These are phyloP conservation scores for Blastomyces parvus DNA, from an alignment of 2,329 filamentous ascomycete species.

Conservation along the genomic window DNA sequence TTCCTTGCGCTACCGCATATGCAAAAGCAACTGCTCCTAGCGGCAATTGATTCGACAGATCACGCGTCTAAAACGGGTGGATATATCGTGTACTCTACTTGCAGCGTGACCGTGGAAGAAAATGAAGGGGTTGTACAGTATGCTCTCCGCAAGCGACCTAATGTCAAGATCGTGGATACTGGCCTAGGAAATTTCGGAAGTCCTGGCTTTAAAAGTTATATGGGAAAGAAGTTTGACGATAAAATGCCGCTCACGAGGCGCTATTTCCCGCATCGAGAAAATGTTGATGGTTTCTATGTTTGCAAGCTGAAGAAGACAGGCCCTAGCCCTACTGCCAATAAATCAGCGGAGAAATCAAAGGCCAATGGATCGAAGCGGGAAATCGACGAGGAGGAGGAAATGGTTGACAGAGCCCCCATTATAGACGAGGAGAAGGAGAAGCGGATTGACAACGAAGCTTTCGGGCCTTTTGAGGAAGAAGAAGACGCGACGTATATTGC, in stretches of 20 bases:
- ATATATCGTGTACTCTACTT: slow-evolving; percentile 94
- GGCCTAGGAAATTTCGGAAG: slow-evolving; percentile 75
- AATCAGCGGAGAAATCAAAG: slow-evolving; percentile 23
- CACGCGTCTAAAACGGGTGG: slow-evolving; percentile 86
- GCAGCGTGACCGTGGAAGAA: slow-evolving; percentile 87
- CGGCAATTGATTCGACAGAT: slow-evolving; percentile 90
- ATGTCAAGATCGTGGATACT: slow-evolving; percentile 86
- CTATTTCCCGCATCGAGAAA: slow-evolving; percentile 85
- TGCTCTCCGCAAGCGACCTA: slow-evolving; percentile 79
- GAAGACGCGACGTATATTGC: slow-evolving; percentile 64
- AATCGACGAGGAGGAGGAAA: slow-evolving; percentile 31
- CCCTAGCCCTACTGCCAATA: slow-evolving; percentile 49
- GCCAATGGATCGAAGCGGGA: neutral
- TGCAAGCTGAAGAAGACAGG: slow-evolving; percentile 93
- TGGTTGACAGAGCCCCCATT: slow-evolving; percentile 63
- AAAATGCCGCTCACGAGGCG: slow-evolving; percentile 72
- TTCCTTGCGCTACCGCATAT: slow-evolving; percentile 88
- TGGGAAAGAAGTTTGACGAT: slow-evolving; percentile 83
- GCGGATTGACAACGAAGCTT: slow-evolving; percentile 42
- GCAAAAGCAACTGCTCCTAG: slow-evolving; percentile 86
- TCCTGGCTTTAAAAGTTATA: slow-evolving; percentile 83
- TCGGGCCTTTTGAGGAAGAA: slow-evolving; percentile 65
- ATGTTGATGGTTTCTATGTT: slow-evolving; percentile 97
- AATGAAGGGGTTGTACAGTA: slow-evolving; percentile 93
- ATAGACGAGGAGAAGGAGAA: slow-evolving; percentile 25